Base-by-base conservation (phyloP, 179 eudicot genomes). In the Heliamphora pulchella region DNA sequence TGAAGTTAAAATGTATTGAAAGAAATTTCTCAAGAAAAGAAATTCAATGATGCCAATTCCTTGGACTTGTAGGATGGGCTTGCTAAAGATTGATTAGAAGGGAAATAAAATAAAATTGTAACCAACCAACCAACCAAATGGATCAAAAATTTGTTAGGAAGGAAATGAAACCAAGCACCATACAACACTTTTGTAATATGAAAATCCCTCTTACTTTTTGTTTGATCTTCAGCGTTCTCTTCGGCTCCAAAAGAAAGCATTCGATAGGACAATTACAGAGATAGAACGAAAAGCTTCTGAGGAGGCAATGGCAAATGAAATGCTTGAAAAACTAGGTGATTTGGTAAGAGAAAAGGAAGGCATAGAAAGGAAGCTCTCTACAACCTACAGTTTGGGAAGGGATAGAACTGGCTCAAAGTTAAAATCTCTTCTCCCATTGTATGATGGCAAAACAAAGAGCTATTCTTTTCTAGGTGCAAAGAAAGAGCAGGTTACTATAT, bases 311-410 rank as follows among this genome's bases (percentile, higher is more conserved):
- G 85, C 83, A 44, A 86, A 84, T 31, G 89, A 89, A 22, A 78
- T 84, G 39, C 83, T 90, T 8, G 97, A 93, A 31, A 90, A 85
- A 67, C 68, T 93, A 69, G 83, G 90, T 39, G 84, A 82, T 79
- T 81, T 93, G 80, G 92, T 95, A 43, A 84, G 66, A 74, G 89
- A 86, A 86, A 91, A 92, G 75, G 90, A 90, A 84, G 89, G 84
- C 51, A 63, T 95, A 71, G 79, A 89, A 81, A 88, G 88, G 79
- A 95, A 93, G 86, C 97, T 95, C 73, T 93, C 94, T 0, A 91
- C 98, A 54, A 88, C 92, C 3, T 95, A 95, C 81, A 95, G 98
- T 84, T 85, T 95, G 80, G 94, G 94, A 70, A 87, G 90, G 74
- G 98, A 95, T 80, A 82, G 66, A 61, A 61, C 77, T 61, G 75